Conservation (phyloP, 106 monocot species). For the Gastrodia elata region DNA sequence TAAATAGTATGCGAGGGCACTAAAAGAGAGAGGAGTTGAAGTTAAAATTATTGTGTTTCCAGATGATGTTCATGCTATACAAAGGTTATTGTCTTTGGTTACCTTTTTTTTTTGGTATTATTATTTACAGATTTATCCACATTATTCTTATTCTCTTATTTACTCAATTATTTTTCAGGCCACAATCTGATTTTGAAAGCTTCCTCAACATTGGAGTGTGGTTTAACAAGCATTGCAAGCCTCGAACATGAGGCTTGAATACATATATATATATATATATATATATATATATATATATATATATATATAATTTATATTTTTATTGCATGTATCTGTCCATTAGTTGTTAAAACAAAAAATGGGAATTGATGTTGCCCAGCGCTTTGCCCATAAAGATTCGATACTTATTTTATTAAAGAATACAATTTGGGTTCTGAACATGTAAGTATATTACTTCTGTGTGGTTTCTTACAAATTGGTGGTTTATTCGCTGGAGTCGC, state of each 20-base stretch:
- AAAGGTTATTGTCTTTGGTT: conserved; percentile 31
- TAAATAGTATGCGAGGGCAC: conserved; percentile 72
- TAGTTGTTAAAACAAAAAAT: no score
- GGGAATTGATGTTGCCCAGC: no score
- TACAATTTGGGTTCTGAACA: no score
- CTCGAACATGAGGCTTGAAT: neutral
- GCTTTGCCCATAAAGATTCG: no score
- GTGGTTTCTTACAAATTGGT: no score
- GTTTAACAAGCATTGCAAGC: conserved; percentile 72
- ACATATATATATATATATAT: no score
- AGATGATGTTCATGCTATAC: conserved; percentile 74
- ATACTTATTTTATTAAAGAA: no score
- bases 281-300: no score
- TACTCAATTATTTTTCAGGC: conserved; percentile 44
- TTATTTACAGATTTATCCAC: neutral
- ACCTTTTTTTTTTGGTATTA: neutral
- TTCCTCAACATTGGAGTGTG: conserved; percentile 91
- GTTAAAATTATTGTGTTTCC: conserved; percentile 90
- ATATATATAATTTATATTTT: no score
- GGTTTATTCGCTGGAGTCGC: no score
- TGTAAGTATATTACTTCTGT: no score
- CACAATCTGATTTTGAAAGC: conserved; percentile 92
- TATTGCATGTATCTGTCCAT: no score
- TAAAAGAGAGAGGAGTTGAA: conserved; percentile 70
- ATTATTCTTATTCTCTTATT: neutral